Evolutionary conservation across 2,329 filamentous ascomycete genomes (phyloP), one percentile per base, ranked within the genome.

Genomic region (Penicillium sp.): DNA sequence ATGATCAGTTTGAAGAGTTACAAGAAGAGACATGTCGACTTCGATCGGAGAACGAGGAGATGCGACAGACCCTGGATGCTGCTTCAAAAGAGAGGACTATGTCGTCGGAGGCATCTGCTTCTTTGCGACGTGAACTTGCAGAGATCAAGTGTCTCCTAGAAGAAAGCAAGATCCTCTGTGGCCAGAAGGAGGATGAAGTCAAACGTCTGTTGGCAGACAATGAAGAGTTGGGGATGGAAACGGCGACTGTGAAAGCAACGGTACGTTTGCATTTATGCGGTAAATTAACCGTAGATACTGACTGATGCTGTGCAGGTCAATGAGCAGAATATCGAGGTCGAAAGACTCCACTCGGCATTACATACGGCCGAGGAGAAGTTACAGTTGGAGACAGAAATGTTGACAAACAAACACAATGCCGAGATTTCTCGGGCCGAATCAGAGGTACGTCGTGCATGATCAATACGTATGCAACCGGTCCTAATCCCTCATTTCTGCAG

Each of bases 1-100:
- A 77, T 28, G 75, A 78, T 47, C 63, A 66, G 5, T 46, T 76
- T 4, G 73, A 75, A 24, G 69, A 72, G 35, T 56, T 73, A 10
- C 67, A 74, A 24, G 65, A 72, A 39, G 57, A 70, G 24, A 47
- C 73, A 4, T 56, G 57, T 37, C 41, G 46, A 13, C 50, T 63
- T n/a, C 53, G 44, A 47, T 50, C 50, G 27, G 57, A 64, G 33
- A 61, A 59, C 49, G 47, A 58, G 15, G 41, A 58, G 25, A 38
- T 64, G 7, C 53, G 50, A 4, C 57, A 59, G 25, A 50, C 47
- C 7, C 37, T 67, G 5, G 57, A 65, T 25, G 43, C 50, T 6
- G 40, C 57, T 10, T 60, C 58, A 2, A 63, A 61, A 12, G 61
- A 60, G 25, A 66, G 59, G 6, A 48, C 59, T 2, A 53, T 60